These are phyloP conservation scores for Linaria vulgaris DNA, from an alignment of 257 asterid species.

Conservation along the genomic window DNA sequence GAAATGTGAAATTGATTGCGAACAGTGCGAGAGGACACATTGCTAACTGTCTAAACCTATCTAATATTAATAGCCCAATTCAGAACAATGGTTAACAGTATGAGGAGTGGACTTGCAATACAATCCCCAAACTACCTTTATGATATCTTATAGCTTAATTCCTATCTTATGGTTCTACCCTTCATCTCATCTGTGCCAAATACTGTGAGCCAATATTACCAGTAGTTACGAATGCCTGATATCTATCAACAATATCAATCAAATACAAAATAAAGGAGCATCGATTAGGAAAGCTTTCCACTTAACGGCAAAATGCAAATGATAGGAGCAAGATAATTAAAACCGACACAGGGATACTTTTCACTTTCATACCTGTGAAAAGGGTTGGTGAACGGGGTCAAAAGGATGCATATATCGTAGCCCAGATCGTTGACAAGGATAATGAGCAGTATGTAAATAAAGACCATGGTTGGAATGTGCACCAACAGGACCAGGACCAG, in stretches of 20 bases:
- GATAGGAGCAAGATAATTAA: not conserved
- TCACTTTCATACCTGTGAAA: constrained; percentile 65
- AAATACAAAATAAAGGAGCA: too few species aligned
- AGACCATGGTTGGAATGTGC: constrained; percentile 58
- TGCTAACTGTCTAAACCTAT: too few species aligned
- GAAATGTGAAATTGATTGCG: not conserved
- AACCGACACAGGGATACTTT: constrained; percentile 7
- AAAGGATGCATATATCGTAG: constrained; percentile 73
- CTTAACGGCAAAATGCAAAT: not conserved
- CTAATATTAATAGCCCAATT: not conserved
- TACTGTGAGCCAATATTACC: not conserved
- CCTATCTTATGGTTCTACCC: not conserved
- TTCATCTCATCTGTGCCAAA: not conserved
- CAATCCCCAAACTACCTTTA: too few species aligned
- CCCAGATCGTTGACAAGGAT: constrained; percentile 86
- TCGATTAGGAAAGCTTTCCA: too few species aligned
- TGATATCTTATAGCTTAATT: not conserved
- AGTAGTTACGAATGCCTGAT: not conserved
- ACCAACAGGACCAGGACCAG: constrained; percentile 70
- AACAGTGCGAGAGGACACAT: not conserved
- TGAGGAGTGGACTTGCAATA: too few species aligned
- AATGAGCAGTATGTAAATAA: constrained; percentile 73
- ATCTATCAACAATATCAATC: too few species aligned
- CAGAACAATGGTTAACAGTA: not conserved
- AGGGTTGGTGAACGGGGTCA: constrained; percentile 77